phyloP scores from a whole-genome alignment of 1,284 basidiomycete species.

The Tilletia setariae region DNA sequence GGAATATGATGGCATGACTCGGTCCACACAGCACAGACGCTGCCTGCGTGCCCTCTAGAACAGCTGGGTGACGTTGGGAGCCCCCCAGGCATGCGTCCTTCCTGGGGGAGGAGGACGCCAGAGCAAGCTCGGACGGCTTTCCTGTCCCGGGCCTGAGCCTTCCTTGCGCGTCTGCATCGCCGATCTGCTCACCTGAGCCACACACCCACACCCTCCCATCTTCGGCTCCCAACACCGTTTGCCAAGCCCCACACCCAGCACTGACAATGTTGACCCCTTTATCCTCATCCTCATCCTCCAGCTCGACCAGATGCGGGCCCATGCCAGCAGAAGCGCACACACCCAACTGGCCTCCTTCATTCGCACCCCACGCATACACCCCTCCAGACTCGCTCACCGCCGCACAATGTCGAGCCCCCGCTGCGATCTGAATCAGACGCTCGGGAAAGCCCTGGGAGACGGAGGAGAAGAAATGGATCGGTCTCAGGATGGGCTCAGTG shows the following conservation, averaged over 20 bases:
- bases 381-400: not conserved
- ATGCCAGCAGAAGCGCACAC: not conserved
- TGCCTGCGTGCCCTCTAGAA: too few species aligned
- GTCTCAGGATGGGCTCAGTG: not conserved
- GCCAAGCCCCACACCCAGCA: not conserved
- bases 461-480: not conserved
- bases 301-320: not conserved
- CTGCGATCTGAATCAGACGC: not conserved
- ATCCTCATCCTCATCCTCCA: not conserved
- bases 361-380: not conserved
- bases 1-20: too few species aligned
- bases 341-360: not conserved
- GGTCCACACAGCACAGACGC: too few species aligned
- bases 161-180: too few species aligned
- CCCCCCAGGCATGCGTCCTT: too few species aligned
- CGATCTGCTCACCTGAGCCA: not conserved
- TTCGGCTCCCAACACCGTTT: not conserved
- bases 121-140: too few species aligned
- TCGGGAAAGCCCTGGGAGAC: not conserved
- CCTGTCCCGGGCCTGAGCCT: too few species aligned
- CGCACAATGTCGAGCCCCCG: not conserved
- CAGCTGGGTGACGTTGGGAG: too few species aligned
- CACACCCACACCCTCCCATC: constrained; percentile 1
- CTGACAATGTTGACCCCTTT: not conserved
- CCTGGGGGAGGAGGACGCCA: too few species aligned